Base-by-base conservation (phyloP, 73 alveolate genomes). In the Uronychia setigera region DNA sequence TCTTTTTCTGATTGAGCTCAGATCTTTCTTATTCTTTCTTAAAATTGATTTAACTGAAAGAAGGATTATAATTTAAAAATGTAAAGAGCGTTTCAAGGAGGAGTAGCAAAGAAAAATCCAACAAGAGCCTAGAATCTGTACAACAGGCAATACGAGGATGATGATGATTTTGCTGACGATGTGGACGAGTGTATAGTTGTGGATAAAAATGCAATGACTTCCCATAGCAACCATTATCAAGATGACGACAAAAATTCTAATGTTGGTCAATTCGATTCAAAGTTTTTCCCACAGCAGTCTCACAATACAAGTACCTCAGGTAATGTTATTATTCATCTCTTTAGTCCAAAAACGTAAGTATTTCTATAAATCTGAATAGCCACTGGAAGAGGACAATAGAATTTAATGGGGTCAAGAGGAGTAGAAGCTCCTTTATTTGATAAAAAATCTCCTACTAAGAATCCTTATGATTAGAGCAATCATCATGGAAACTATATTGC, bases 361-460 rank as follows among this genome's bases (percentile, higher is more conserved):
- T n/a, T n/a, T n/a, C n/a, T n/a, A n/a, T n/a, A n/a, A n/a, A n/a
- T n/a, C n/a, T n/a, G n/a, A n/a, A n/a, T n/a, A n/a, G n/a, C n/a
- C n/a, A n/a, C n/a, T n/a, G n/a, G n/a, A n/a, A n/a, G n/a, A n/a
- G n/a, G n/a, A n/a, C n/a, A 30, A 31, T 58, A 1, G 5, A 76
- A 76, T 27, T 76, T 76, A 58, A 26, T 76, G 59, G 60, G 87
- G 33, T 32, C 33, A 46, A 85, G 81, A 78, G 58, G 81, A 25
- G 79, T 58, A 28, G 92, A 85, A 79, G 82, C 33, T 46, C 79
- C 76, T 34, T 26, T 77, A 34, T 14, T 78, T 30, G 87, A 85
- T 29, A 81, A 81, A 11, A 85, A 79, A 31, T 27, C 78, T 34
- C 79, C 76, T 29, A 77, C 33, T 26, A 30, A 77, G 80, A 74